phyloP scores from a whole-genome alignment of 1,284 basidiomycete species.

The Amylostereum areolatum region DNA sequence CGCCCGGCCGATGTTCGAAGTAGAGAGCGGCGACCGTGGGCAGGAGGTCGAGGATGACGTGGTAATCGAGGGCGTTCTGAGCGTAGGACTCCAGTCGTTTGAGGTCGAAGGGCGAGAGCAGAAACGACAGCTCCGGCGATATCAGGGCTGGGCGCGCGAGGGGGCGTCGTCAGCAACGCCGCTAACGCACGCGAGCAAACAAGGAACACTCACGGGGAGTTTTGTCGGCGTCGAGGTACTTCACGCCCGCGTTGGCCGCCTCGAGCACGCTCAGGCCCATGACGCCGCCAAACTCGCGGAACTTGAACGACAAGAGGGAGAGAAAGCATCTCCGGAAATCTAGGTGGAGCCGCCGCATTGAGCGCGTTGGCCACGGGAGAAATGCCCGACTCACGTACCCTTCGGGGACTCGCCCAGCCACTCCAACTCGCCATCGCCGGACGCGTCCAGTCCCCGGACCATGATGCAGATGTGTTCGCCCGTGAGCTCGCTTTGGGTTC shows the following conservation, averaged over 20 bases:
- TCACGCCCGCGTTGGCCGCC: constrained; percentile 68
- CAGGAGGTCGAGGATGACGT: constrained; percentile 90
- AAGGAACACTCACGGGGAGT: too few relatives aligned
- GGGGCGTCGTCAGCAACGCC: too few relatives aligned
- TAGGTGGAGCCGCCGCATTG: constrained; percentile 21
- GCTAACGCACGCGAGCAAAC: too few relatives aligned
- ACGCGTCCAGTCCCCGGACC: constrained; percentile 74
- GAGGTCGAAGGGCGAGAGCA: constrained; percentile 90
- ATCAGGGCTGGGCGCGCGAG: constrained; percentile 40
- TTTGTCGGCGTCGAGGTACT: too few relatives aligned
- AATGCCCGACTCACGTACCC: constrained; percentile 52
- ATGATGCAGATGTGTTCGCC: constrained; percentile 97
- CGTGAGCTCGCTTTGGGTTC: constrained; percentile 92
- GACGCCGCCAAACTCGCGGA: constrained; percentile 88
- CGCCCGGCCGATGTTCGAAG: constrained; percentile 74
- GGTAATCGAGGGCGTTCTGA: constrained; percentile 95
- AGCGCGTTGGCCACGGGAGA: neutral
- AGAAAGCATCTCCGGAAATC: constrained; percentile 94
- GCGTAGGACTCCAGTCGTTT: constrained; percentile 95
- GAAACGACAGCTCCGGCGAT: constrained; percentile 66
- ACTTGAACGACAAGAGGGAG: constrained; percentile 87
- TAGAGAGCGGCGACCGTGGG: constrained; percentile 78
- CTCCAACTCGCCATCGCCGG: constrained; percentile 53
- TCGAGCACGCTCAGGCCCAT: constrained; percentile 87
- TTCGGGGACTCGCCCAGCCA: constrained; percentile 93